A percentile compares a stretch with the other conserved stretches of the same genome.
Evolutionary conservation across 495 filamentous ascomycete genomes (phyloP).

Genomic region (Neurospora sp.): DNA sequence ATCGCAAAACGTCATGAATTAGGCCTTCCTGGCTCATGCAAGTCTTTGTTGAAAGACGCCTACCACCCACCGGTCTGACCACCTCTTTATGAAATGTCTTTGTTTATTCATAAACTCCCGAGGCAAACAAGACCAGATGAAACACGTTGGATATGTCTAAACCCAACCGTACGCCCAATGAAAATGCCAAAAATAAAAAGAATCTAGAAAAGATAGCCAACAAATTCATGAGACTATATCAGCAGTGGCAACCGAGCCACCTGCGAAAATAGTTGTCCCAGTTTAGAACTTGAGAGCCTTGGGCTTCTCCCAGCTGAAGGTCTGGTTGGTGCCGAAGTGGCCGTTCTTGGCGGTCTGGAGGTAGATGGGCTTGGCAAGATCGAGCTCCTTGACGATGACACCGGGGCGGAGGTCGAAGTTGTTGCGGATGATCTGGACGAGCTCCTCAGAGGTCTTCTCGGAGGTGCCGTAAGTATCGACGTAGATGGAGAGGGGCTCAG

Average conservation of each 20-base stretch:
- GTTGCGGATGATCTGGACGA: slow-evolving; percentile 82
- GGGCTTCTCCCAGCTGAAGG: slow-evolving; percentile 96
- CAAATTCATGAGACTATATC: slow-evolving; percentile 20
- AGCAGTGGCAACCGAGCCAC: slow-evolving; percentile 29
- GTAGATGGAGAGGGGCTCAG: slow-evolving; percentile 88
- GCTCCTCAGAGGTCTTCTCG: slow-evolving; percentile 59
- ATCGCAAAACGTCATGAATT: slow-evolving; percentile 25
- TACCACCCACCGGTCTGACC: slow-evolving; percentile 9
- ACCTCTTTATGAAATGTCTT: slow-evolving; percentile 15
- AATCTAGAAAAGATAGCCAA: slow-evolving; percentile 8
- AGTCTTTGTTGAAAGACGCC: slow-evolving; percentile 38
- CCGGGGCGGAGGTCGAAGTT: slow-evolving; percentile 98
- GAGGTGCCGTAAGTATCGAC: slow-evolving; percentile 81
- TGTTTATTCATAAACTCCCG: slow-evolving; percentile 19
- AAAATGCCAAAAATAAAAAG: slow-evolving; percentile 13
- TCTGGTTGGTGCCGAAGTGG: slow-evolving; percentile 95
- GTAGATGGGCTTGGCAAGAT: slow-evolving; percentile 94
- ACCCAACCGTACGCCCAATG: slow-evolving; percentile 29
- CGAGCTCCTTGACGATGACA: slow-evolving; percentile 96
- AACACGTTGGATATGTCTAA: slow-evolving; percentile 21
- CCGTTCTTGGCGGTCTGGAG: slow-evolving; percentile 97
- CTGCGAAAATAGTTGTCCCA: slow-evolving; percentile 17
- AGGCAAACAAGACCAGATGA: slow-evolving; percentile 17
- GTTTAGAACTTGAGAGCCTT: slow-evolving; percentile 82
- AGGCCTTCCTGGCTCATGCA: slow-evolving; percentile 24